phyloP scores from a whole-genome alignment of 352 stramenopile species.

The Globisporangium parvum region DNA sequence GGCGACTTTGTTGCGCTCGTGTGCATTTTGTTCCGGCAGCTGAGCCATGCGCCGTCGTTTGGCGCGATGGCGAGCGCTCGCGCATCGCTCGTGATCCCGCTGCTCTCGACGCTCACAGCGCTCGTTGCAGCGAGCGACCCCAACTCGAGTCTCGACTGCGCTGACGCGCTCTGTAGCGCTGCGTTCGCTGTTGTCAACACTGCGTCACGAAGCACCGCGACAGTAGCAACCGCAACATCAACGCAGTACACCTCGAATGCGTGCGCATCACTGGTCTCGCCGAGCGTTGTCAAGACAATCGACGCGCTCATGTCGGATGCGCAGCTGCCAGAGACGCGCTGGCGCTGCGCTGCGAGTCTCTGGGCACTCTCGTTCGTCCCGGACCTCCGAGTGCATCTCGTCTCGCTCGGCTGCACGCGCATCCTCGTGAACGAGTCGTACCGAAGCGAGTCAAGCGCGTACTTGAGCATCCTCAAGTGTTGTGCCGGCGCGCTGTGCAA shows the following conservation, averaged over 20 bases:
- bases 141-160: conserved; percentile 49
- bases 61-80: conserved; percentile 12
- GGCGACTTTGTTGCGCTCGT: conserved; percentile 38
- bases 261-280: conserved; percentile 22
- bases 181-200: conserved; percentile 23
- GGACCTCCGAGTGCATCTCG: conserved; percentile 36
- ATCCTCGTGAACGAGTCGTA: conserved; percentile 43
- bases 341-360: conserved; percentile 51
- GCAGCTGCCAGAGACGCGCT: conserved; percentile 46
- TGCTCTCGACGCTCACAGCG: conserved; percentile 44
- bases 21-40: conserved; percentile 51
- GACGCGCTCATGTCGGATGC: conserved; percentile 24
- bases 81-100: conserved; percentile 19
- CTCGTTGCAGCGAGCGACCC: conserved; percentile 21
- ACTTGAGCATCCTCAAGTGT: conserved; percentile 39
- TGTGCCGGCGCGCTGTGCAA: conserved; percentile 60
- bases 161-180: conserved; percentile 55
- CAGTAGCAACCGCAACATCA: no score
- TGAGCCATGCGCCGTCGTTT: conserved; percentile 39
- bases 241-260: neutral
- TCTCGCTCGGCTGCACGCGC: conserved; percentile 37
- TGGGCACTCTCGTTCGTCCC: conserved; percentile 43
- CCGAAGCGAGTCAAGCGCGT: conserved; percentile 14
- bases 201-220: neutral
- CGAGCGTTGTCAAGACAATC: conserved; percentile 33